A percentile compares a stretch with the other conserved stretches of the same genome.
Evolutionary conservation across 768 basidiomycete species (phyloP).

Genomic region (Rhodotorula paludigena): DNA sequence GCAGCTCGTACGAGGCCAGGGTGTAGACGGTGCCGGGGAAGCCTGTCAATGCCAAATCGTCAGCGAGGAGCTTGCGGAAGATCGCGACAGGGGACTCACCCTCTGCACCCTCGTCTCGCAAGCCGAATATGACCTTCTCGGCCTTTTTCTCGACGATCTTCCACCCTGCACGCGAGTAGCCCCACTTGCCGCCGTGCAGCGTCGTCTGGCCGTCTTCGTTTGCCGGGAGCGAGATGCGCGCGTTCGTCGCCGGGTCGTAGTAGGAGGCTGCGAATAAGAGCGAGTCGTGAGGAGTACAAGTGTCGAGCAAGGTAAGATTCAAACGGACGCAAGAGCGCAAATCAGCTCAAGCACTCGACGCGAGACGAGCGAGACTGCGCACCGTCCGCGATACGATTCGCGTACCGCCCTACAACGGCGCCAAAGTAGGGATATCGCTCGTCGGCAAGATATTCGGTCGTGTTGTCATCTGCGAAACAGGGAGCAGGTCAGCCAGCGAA

Average conservation of each 20-base stretch:
- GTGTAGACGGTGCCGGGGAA: conserved; percentile 21
- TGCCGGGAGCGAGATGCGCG: neutral
- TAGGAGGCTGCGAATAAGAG: conserved; percentile 1
- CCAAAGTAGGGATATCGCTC: conserved; percentile 14
- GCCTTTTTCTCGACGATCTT: neutral
- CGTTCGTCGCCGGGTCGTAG: neutral
- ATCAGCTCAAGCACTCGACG: no score
- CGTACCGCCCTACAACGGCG: conserved; percentile 18
- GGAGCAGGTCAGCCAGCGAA: neutral
- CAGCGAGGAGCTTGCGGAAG: neutral
- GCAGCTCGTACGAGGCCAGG: conserved; percentile 2
- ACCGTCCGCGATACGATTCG: conserved; percentile 14
- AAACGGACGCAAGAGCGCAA: neutral
- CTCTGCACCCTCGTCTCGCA: conserved; percentile 11
- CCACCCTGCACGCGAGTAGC: conserved; percentile 17
- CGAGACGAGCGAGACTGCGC: neutral
- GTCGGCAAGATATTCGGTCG: neutral
- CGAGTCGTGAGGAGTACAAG: no score
- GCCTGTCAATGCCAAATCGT: neutral
- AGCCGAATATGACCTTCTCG: conserved; percentile 3
- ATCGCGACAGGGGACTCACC: neutral
- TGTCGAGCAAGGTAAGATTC: neutral
- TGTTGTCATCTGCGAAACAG: neutral
- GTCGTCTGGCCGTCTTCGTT: conserved; percentile 15
- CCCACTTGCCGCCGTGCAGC: conserved; percentile 14